Base-by-base conservation (phyloP, 108 stramenopile genomes). In the Nitzschia inconspicua region DNA sequence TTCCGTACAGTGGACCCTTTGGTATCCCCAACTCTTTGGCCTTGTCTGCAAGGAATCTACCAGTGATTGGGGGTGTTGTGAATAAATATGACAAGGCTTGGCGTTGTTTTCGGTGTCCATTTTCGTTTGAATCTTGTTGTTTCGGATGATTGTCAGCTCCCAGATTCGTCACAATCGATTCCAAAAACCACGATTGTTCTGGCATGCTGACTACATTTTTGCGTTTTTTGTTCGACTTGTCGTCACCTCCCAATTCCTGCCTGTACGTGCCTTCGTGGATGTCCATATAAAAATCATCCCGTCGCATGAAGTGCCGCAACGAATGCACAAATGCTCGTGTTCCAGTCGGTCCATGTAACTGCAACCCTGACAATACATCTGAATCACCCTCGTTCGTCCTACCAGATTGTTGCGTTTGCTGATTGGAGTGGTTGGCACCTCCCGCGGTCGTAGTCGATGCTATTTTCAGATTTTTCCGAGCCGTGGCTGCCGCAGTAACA, bases 271-370 rank as follows among this genome's bases (percentile, higher is more conserved):
- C 83, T 50, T 86, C 83, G 30, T 79, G 83, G 19, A 82, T 64
- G 49, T 74, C 60, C 13, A 92, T 32, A n/a, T 57, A 57, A 60
- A 92, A 92, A 32, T 71, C 53, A 55, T 86, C 83, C 50, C 90
- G 66, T 48, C 85, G 63, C 85, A 92, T 86, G 50, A 92, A 92
- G 47, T 92, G 85, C 32, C 86, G 69, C 31, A 92, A 61, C 2
- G 86, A 82, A 42, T 82, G 77, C 3, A 88, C 28, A 55, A 85
- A 86, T 22, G 64, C 23, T 32, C 83, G 63, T 7, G 80, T 86
- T 0, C 86, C 86, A 6, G n/a, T 41, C 10, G 90, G 90, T 44
- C 90, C 90, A 32, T 85, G 40, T 5, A 91, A 66, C 46, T 85
- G 75, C n/a, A 90, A 54, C 48, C 80, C 51, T 3, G 67, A 58